Evolutionary conservation across 2,329 filamentous ascomycete genomes (phyloP).

Genomic region (Fusarium sp.): DNA sequence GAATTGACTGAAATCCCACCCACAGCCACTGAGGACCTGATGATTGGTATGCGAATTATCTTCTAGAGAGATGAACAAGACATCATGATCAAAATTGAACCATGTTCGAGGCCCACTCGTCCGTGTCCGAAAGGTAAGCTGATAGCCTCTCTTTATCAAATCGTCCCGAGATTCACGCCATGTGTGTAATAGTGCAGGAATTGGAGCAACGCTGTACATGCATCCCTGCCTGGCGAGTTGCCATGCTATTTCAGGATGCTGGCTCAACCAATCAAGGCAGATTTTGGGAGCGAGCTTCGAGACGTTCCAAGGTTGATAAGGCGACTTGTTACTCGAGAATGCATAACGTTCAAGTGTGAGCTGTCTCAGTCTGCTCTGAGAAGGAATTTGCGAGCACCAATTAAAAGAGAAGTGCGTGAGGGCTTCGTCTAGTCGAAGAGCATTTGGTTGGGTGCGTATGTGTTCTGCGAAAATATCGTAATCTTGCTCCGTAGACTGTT

Average conservation of each 20-base stretch:
- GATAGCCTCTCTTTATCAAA: background rate
- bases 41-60: background rate
- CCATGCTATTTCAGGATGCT: background rate
- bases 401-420: background rate
- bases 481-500: background rate
- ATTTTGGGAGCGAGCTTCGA: background rate
- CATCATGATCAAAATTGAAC: background rate
- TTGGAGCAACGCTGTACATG: fast-evolving
- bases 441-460: background rate
- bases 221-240: background rate
- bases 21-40: background rate
- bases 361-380: background rate
- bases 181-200: background rate
- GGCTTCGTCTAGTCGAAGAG: background rate
- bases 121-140: background rate
- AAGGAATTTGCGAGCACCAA: background rate
- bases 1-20: background rate
- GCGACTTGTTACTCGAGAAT: background rate
- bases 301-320: background rate
- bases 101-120: background rate
- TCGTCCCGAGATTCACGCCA: background rate
- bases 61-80: fast-evolving
- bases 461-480: background rate
- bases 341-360: background rate
- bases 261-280: background rate